Evolutionary conservation across 805 yeast species (phyloP), one percentile per base, ranked within the genome.

Genomic region (Starmerella sp.): DNA sequence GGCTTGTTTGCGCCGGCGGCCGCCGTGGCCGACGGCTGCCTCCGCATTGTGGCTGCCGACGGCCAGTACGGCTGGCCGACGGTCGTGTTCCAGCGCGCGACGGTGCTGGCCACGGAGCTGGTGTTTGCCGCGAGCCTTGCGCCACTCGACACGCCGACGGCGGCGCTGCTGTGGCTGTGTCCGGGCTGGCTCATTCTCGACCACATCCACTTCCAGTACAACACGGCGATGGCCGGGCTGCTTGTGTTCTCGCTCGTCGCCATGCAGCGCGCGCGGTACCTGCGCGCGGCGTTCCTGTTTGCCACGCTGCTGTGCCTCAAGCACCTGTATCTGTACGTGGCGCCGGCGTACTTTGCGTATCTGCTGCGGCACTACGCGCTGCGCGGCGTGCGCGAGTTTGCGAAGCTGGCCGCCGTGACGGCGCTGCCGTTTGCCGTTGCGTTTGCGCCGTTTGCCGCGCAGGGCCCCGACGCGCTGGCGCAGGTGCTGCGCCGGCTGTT

Each of bases 151-250:
- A 49, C 37, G 13, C 77, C 84, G 30, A 83, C 81, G 69, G 91
- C 95, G 0, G 79, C 89, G 15, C 83, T 96, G 35, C 76, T 93
- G 30, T 86, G 82, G 4, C 72, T 93, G 14, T 84, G 95, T 0
- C 99, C 99, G 0, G 97, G 96, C 0, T 74, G 95, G 62, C 72
- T 93, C 59, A 81, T 93, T 28, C 83, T 93, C 51, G 99, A 93
- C 67, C 97, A 91, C 68, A 86, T 93, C 36, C 98, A 93, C 68
- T 93, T 93, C 75, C 98, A 93, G 72, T 93, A 93, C 69, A 93
- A 93, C 68, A 96, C 96, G 4, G 84, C 90, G 78, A 74, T 93
- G 74, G 89, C 86, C 69, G 97, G 96, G 0, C 73, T 93, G 36
- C 70, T 93, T 51, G 76, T 91, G 34, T 75, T 83, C 17, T 79